Base-by-base conservation (phyloP, 768 basidiomycete species). In the Panellus pusillus region DNA sequence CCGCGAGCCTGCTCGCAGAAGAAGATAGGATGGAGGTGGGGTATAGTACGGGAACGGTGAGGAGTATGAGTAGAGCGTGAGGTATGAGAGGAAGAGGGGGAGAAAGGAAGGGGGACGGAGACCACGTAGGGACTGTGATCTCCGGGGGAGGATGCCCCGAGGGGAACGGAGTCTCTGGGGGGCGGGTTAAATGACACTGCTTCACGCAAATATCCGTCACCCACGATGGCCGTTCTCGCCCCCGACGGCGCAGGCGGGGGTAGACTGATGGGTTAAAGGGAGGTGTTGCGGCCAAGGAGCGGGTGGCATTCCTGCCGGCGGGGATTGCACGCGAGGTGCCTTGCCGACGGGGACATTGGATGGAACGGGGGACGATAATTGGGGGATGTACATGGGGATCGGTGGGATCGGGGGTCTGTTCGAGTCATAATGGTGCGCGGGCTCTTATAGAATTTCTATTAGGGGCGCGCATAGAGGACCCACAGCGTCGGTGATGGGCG, bases 391-490 rank as follows among this genome's bases (percentile, higher is more conserved):
- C 55, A 52, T 56, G 20, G 15, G 35, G 32, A n/a, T 38, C 19
- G n/a, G 42, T 48, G 51, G 24, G 46, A 35, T 45, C 47, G 50
- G 55, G 50, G 44, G 47, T 48, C 12, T 29, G 42, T 17, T 20
- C 41, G 47, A 57, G 55, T 57, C 50, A 57, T 44, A 40, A 19
- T 44, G 14, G 27, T 19, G 50, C 7, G 36, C 17, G 41, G 41
- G 42, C 36, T 57, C 47, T 57, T 57, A 57, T 57, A 57, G 27
- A 7, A 35, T 38, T 6, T 11, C 9, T n/a, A n/a, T n/a, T n/a
- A n/a, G 19, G 9, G 40, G 15, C 5, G 15, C 17, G 24, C 31
- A 43, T 43, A 44, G 42, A 57, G 44, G 52, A 47, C 7, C 7
- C 31, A 32, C 31, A 32, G n/a, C 39, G 39, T 8, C 17, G 39